Evolutionary conservation across 805 yeast species (phyloP).

Genomic region (Cyberlindnera bimundalis): DNA sequence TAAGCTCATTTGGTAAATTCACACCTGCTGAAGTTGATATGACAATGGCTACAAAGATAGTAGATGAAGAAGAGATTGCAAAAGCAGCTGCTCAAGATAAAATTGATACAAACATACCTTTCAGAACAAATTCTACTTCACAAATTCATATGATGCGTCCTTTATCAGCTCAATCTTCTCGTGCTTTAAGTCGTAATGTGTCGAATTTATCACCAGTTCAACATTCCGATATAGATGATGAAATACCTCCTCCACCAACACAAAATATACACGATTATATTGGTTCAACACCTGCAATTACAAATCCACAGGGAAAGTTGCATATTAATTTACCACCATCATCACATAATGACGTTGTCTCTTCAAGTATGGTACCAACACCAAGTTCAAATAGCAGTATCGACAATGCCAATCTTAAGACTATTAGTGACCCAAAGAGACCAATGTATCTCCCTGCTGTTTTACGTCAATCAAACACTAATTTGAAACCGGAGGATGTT

Average conservation of each 20-base stretch:
- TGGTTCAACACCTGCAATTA: neutral
- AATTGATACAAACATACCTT: conserved; percentile 9
- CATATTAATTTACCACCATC: conserved; percentile 1
- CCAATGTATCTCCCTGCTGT: conserved; percentile 94
- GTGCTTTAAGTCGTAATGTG: conserved; percentile 8
- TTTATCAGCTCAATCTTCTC: conserved; percentile 10
- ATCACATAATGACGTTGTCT: neutral
- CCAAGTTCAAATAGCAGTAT: conserved; percentile 15
- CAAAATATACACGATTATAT: conserved; percentile 3
- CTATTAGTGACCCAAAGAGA: conserved; percentile 74
- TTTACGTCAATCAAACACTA: conserved; percentile 48
- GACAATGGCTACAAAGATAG: conserved; percentile 9
- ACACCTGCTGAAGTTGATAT: conserved; percentile 29
- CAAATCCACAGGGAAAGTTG: neutral
- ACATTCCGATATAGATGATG: conserved; percentile 9
- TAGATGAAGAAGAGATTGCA: conserved; percentile 8
- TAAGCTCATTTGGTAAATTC: conserved; percentile 30
- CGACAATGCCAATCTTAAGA: conserved; percentile 35
- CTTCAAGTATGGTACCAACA: conserved; percentile 6
- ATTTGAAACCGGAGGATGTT: conserved; percentile 39
- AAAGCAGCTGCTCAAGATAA: conserved; percentile 1
- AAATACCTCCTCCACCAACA: neutral
- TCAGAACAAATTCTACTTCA: conserved; percentile 7
- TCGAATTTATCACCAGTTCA: conserved; percentile 11
- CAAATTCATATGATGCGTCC: conserved; percentile 9